phyloP scores from a whole-genome alignment of 192 early-diverging fungal species.

The Podila horticola region DNA sequence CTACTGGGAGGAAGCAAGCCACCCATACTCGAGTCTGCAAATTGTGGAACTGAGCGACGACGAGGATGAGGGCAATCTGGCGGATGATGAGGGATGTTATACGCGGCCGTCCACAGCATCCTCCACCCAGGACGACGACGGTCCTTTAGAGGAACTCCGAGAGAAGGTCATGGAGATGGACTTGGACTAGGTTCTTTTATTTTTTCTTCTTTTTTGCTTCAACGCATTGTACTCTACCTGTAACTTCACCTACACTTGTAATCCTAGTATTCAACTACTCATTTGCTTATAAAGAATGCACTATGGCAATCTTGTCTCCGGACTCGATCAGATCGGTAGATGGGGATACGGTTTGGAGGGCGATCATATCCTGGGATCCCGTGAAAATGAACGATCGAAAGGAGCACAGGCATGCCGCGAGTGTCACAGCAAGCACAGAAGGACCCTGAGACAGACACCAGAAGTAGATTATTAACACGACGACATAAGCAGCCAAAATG shows the following conservation, averaged over 20 bases:
- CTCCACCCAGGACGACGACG: neutral
- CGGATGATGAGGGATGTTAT: constrained; percentile 28
- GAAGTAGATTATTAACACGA: no score
- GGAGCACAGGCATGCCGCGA: no score
- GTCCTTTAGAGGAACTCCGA: neutral
- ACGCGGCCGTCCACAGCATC: neutral
- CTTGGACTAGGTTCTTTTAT: neutral
- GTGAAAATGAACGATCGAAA: no score
- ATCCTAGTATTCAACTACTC: no score
- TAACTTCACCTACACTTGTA: neutral
- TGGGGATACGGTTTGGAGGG: no score
- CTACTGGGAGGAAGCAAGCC: neutral
- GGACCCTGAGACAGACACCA: no score
- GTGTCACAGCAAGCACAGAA: no score
- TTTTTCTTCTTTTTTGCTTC: neutral
- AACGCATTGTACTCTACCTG: neutral
- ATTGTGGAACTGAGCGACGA: neutral
- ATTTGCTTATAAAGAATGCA: no score
- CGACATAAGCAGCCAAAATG: no score
- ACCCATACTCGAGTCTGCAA: neutral
- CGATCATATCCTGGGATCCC: no score
- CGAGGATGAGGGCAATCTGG: constrained; percentile 21
- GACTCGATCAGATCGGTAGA: no score
- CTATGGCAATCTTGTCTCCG: no score
- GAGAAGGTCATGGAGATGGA: neutral